Base-by-base conservation (phyloP, 208 protist species). In the Trypanosoma grayi region DNA sequence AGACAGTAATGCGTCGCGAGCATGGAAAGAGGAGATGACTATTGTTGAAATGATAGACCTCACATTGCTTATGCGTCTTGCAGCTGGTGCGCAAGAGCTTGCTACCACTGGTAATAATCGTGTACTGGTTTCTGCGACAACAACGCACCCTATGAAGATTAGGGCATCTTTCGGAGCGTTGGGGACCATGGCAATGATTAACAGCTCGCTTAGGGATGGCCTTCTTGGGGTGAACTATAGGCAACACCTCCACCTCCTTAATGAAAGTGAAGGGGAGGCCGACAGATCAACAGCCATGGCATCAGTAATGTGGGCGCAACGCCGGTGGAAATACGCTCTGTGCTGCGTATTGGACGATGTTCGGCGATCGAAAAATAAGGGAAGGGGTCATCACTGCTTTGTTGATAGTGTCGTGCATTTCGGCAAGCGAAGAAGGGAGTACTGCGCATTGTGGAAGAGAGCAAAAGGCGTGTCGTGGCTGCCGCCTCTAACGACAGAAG, bases 401-500 rank as follows among this genome's bases (percentile, higher is more conserved):
- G 62, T 87, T 39, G 66, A 85, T 34, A 53, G 60, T 48, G 79
- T 87, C 53, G 63, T 85, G 14, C 41, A 65, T 28, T 90, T 94
- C 48, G 65, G 77, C 6, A 66, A 70, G 34, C 45, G 82, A n/a
- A 65, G 88, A 9, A 66, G 79, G 6, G 50, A 56, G 36, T 94
- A 94, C 61, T 86, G 70, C 37, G 66, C 59, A 40, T 70, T 92
- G 16, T 94, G 71, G 70, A 86, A 90, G 67, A 73, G 88, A n/a
- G 27, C 39, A 0, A 60, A 78, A 10, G 37, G 59, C 0, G 73
- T 84, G 8, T 46, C 43, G 9, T 90, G 85, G 82, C 66, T 88
- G 1, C 88, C 82, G n/a, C 64, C 70, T 25, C 75, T 94, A n/a
- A 66, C 78, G 27, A 13, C 28, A 0, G 45, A 73, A 25, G 88